A percentile compares a stretch with the other conserved stretches of the same genome.
Conservation (phyloP, 306 rosid species). For the Malus sylvestris region DNA sequence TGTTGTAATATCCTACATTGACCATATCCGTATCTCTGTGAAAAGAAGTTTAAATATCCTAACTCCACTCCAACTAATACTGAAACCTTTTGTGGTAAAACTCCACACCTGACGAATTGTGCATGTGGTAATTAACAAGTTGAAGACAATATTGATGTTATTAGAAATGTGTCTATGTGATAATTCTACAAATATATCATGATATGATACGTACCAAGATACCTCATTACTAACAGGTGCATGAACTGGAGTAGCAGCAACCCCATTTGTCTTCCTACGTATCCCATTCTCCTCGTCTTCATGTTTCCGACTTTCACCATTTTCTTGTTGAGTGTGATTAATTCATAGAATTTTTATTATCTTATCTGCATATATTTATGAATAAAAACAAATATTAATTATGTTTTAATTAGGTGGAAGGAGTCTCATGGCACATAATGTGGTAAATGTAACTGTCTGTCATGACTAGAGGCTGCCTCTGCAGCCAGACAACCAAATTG, state of each 20-base stretch:
- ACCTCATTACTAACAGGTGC: background rate
- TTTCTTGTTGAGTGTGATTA: background rate
- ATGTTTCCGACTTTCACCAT: background rate
- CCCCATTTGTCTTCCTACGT: background rate
- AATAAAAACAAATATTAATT: background rate
- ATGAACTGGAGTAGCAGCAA: background rate
- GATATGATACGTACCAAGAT: background rate
- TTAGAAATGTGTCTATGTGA: no score
- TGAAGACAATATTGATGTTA: fast-evolving
- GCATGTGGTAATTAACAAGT: no score
- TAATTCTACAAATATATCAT: background rate
- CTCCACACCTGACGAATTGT: fast-evolving
- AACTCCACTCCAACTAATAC: no score
- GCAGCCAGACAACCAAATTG: background rate
- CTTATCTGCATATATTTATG: background rate
- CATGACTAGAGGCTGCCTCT: background rate
- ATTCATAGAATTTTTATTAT: background rate
- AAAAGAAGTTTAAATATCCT: no score
- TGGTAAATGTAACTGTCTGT: background rate
- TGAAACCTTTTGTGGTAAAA: no score
- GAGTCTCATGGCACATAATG: background rate
- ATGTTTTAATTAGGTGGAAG: background rate
- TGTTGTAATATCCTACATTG: no score
- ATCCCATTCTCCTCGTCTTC: background rate
- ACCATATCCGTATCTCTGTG: no score